Conservation (phyloP, 257 asterid species). For the Ilex asprella region DNA sequence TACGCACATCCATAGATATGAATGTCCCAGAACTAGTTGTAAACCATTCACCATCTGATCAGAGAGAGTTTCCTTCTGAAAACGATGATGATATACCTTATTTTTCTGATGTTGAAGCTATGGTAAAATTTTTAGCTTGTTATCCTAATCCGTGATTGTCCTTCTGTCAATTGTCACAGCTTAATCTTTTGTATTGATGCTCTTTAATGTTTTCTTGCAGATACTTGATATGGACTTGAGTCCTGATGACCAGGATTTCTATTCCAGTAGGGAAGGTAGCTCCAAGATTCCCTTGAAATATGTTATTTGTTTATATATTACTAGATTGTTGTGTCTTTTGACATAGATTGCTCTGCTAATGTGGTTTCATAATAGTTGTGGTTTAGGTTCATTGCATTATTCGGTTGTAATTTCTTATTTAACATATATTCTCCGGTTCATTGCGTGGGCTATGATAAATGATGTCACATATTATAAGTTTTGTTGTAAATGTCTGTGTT, state of each 20-base stretch:
- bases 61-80: conserved; percentile 44
- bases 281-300: conserved; percentile 14
- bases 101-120: conserved; percentile 73
- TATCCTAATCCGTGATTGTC: conserved; percentile 14
- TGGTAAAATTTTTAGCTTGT: conserved; percentile 44
- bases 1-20: conserved; percentile 18
- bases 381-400: too few relatives aligned
- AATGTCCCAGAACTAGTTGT: conserved; percentile 16
- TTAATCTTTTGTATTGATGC: not conserved
- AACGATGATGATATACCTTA: conserved; percentile 53
- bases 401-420: too few relatives aligned
- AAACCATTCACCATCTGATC: conserved; percentile 26
- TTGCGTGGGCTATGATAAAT: too few relatives aligned
- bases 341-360: too few relatives aligned
- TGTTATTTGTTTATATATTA: conserved; percentile 6
- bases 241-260: conserved; percentile 42
- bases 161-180: not conserved
- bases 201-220: conserved; percentile 37
- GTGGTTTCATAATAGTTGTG: too few relatives aligned
- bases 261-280: conserved; percentile 49
- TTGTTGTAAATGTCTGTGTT: too few relatives aligned
- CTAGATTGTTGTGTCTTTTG: not conserved
- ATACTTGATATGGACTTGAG: conserved; percentile 77
- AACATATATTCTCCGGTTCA: too few relatives aligned
- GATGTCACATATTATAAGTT: too few relatives aligned